Conservation (phyloP, 1,284 basidiomycete species). For the Hortiboletus rubellus region DNA sequence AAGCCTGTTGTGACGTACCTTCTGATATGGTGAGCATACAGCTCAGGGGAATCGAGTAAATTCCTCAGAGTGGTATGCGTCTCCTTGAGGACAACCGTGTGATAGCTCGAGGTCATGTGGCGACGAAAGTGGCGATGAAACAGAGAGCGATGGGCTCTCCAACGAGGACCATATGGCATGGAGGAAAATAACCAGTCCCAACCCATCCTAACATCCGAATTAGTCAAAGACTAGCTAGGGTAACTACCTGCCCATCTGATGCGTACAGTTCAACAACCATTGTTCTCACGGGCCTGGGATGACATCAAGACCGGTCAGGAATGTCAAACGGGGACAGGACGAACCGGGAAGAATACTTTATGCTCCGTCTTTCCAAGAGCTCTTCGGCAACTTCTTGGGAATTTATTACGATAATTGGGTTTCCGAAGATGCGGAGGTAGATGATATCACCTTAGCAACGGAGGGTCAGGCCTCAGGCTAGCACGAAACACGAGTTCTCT, state of each 20-base stretch:
- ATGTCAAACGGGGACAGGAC: not conserved
- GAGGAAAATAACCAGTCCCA: constrained; percentile 51
- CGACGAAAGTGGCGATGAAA: constrained; percentile 47
- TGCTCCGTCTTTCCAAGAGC: constrained; percentile 46
- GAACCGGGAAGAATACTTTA: constrained; percentile 47
- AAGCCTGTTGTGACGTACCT: constrained; percentile 25
- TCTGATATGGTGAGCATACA: constrained; percentile 39
- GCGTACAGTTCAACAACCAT: constrained; percentile 49
- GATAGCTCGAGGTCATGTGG: constrained; percentile 32
- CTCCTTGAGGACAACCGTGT: constrained; percentile 41
- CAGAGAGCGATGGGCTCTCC: constrained; percentile 45
- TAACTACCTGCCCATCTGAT: not conserved
- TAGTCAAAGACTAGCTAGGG: not conserved
- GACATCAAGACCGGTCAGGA: not conserved
- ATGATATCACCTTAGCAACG: constrained; percentile 44
- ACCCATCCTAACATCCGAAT: constrained; percentile 41
- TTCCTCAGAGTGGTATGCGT: constrained; percentile 39
- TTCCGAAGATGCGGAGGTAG: constrained; percentile 47
- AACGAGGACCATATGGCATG: constrained; percentile 42
- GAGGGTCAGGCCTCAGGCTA: not conserved
- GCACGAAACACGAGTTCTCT: not conserved
- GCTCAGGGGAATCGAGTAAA: constrained; percentile 38
- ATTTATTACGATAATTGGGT: constrained; percentile 49
- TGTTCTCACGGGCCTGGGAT: constrained; percentile 34
- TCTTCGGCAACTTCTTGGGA: constrained; percentile 43